Evolutionary conservation across 768 basidiomycete species (phyloP).

Genomic region (Lactarius hengduanensis): DNA sequence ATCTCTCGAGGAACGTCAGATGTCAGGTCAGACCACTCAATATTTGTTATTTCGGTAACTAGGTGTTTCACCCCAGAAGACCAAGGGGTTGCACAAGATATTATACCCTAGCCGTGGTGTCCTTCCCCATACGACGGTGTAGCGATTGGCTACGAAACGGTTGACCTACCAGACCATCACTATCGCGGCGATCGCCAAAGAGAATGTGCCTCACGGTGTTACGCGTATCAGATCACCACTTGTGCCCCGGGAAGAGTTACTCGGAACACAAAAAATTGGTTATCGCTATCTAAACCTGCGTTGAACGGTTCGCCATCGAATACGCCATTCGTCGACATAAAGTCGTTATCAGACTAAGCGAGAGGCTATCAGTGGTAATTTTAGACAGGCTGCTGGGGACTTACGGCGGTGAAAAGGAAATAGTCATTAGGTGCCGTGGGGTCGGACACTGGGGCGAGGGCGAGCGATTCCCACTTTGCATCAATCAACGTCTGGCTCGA

Average conservation of each 20-base stretch:
- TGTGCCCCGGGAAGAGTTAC: constrained; percentile 49
- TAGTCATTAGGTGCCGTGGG: constrained; percentile 57
- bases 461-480: constrained; percentile 67
- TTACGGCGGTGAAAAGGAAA: constrained; percentile 61
- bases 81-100: background rate
- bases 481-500: constrained; percentile 54
- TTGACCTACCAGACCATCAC: background rate
- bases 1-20: background rate
- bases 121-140: background rate
- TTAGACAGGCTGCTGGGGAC: background rate
- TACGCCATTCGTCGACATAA: constrained; percentile 54
- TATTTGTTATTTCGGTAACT: background rate
- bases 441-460: constrained; percentile 54
- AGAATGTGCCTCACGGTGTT: background rate
- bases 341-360: constrained; percentile 59
- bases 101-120: background rate
- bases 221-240: background rate
- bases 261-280: constrained; percentile 61
- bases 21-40: background rate
- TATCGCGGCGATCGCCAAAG: background rate
- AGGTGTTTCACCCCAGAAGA: background rate
- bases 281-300: constrained; percentile 56
- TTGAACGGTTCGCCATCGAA: constrained; percentile 50
- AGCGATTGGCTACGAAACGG: background rate
- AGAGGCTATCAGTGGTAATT: background rate